A percentile compares a stretch with the other conserved stretches of the same genome.
Conservation (phyloP, 2,329 filamentous ascomycete species). For the Paramyrothecium roridum region DNA sequence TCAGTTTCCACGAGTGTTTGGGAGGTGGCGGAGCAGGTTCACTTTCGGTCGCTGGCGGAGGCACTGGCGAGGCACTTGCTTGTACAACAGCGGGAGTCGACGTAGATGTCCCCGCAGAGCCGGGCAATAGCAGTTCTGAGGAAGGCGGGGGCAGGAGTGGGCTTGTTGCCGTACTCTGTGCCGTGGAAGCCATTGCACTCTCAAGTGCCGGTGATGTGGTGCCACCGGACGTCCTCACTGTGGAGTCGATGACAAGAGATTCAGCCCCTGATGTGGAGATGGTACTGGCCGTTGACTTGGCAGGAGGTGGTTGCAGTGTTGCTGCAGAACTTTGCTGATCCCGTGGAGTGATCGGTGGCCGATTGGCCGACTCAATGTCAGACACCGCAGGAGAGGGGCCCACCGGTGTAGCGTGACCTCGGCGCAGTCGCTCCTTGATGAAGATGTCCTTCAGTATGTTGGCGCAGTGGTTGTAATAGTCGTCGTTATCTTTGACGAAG, state of each 20-base stretch:
- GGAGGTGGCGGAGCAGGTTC: slow-evolving; percentile 63
- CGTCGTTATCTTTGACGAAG: slow-evolving; percentile 98
- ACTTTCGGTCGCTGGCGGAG: slow-evolving; percentile 25
- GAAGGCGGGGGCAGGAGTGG: slow-evolving; percentile 29
- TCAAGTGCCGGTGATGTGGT: slow-evolving; percentile 29
- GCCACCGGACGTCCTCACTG: slow-evolving; percentile 18
- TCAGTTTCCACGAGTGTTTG: slow-evolving; percentile 96
- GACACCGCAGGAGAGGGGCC: slow-evolving; percentile 45
- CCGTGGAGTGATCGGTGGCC: slow-evolving; percentile 24
- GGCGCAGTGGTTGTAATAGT: slow-evolving; percentile 92
- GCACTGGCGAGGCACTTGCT: slow-evolving; percentile 15
- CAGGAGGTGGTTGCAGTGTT: slow-evolving; percentile 11
- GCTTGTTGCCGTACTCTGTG: slow-evolving; percentile 32
- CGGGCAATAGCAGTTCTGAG: slow-evolving; percentile 22
- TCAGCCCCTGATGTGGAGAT: slow-evolving; percentile 15
- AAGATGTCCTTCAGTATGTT: slow-evolving; percentile 87
- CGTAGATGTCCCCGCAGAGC: slow-evolving; percentile 16
- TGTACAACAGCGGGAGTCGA: slow-evolving; percentile 30
- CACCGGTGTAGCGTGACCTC: slow-evolving; percentile 57
- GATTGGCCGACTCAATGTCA: slow-evolving; percentile 37
- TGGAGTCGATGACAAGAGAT: slow-evolving; percentile 18
- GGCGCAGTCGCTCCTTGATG: slow-evolving; percentile 69
- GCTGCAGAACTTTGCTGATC: slow-evolving; percentile 1
- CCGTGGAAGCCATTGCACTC: slow-evolving; percentile 23
- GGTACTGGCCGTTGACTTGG: slow-evolving; percentile 23